These are phyloP conservation scores for Xenosphaeropsis pyriputrescens DNA, from an alignment of 2,329 filamentous ascomycete species.

Conservation along the genomic window DNA sequence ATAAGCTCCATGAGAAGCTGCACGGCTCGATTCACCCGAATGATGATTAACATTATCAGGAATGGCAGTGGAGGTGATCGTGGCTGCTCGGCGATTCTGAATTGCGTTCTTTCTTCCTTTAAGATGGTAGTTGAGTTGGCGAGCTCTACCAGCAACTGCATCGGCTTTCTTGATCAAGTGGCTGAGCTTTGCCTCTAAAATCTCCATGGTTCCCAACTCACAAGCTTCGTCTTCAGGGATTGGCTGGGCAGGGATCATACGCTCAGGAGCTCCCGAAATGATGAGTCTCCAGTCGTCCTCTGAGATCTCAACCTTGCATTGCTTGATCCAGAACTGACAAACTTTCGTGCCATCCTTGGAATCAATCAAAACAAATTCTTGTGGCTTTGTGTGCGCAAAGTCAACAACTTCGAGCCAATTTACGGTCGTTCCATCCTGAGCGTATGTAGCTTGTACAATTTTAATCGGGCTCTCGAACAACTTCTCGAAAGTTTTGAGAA, in stretches of 20 bases:
- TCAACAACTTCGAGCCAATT: constrained; percentile 79
- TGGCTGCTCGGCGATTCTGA: constrained; percentile 38
- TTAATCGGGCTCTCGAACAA: constrained; percentile 71
- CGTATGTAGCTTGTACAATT: constrained; percentile 24
- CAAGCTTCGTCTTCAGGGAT: constrained; percentile 78
- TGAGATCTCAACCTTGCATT: constrained; percentile 68
- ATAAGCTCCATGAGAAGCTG: neutral
- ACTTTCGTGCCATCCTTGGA: constrained; percentile 53
- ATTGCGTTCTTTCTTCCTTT: constrained; percentile 65
- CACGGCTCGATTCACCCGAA: neutral
- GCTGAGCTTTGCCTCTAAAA: constrained; percentile 64
- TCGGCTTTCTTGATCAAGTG: constrained; percentile 71
- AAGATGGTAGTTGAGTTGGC: constrained; percentile 69
- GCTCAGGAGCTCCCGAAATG: constrained; percentile 67
- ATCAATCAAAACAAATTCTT: constrained; percentile 61
- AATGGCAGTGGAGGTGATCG: constrained; percentile 16
- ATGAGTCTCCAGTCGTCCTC: constrained; percentile 83
- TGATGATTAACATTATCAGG: neutral
- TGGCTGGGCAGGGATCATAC: constrained; percentile 66
- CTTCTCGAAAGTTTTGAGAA: constrained; percentile 75
- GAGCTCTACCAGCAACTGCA: constrained; percentile 53
- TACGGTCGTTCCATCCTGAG: constrained; percentile 46
- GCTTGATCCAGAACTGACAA: constrained; percentile 73
- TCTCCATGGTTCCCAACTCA: constrained; percentile 71
- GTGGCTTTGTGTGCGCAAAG: constrained; percentile 67